phyloP scores from a whole-genome alignment of 768 basidiomycete genomes.

The Lentinula detonsa region DNA sequence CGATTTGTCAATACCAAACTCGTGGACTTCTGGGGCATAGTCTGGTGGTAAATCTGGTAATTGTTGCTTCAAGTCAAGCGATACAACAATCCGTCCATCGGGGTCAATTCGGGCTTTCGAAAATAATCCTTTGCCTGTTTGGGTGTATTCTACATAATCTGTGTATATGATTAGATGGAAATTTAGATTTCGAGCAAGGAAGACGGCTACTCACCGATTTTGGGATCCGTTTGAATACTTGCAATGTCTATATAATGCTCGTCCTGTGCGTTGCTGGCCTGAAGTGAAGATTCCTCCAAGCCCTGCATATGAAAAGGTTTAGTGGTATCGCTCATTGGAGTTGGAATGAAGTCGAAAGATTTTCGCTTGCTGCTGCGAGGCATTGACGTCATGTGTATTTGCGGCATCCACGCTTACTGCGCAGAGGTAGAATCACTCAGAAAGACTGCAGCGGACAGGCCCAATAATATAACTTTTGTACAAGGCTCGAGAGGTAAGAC shows the following conservation, averaged over 20 bases:
- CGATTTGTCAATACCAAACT: constrained; percentile 39
- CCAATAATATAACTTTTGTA: neutral
- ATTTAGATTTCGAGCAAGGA: neutral
- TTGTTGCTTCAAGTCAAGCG: constrained; percentile 40
- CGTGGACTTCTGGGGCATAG: constrained; percentile 38
- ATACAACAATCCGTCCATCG: constrained; percentile 43
- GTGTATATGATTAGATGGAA: neutral
- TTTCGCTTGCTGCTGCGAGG: neutral
- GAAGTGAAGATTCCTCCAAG: constrained; percentile 6
- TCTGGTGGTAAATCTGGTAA: constrained; percentile 46
- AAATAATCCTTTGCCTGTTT: constrained; percentile 33
- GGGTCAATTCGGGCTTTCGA: constrained; percentile 33
- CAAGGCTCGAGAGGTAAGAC: neutral
- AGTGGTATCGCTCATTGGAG: neutral
- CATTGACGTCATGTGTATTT: neutral
- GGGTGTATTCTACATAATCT: constrained; percentile 34
- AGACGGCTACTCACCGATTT: constrained; percentile 9
- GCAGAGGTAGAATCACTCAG: neutral
- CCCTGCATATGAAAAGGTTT: constrained; percentile 19
- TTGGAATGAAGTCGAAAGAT: neutral
- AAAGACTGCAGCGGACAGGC: neutral
- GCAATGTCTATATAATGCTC: constrained; percentile 15
- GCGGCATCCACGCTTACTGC: neutral
- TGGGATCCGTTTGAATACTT: constrained; percentile 16
- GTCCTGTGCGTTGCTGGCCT: constrained; percentile 9